phyloP scores from a whole-genome alignment of 1,284 basidiomycete species.

The Fistulina hepatica region DNA sequence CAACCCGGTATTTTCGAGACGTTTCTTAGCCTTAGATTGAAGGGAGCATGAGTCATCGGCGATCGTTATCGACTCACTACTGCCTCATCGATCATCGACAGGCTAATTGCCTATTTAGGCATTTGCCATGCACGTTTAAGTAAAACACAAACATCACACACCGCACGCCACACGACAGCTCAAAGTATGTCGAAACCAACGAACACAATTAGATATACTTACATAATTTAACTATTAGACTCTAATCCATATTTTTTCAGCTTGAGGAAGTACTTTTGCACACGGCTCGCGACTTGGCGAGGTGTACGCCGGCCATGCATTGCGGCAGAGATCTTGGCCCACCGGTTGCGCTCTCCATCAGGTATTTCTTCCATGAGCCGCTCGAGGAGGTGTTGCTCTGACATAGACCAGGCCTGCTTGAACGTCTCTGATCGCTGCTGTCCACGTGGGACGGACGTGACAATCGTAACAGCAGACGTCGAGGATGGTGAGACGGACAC shows the following conservation, averaged over 20 bases:
- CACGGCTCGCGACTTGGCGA: conserved; percentile 73
- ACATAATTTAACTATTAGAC: too few relatives aligned
- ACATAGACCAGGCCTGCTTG: conserved; percentile 64
- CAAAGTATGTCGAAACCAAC: too few relatives aligned
- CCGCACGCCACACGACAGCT: too few relatives aligned
- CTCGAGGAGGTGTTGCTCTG: conserved; percentile 66
- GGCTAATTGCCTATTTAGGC: too few relatives aligned
- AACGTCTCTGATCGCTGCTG: conserved; percentile 45
- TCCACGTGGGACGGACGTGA: background rate
- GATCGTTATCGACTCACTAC: too few relatives aligned
- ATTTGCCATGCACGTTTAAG: too few relatives aligned
- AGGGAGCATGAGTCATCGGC: too few relatives aligned
- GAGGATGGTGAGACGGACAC: background rate
- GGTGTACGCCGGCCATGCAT: conserved; percentile 68
- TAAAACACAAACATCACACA: too few relatives aligned
- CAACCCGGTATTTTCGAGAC: too few relatives aligned
- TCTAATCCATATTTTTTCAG: conserved; percentile 68
- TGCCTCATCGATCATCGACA: too few relatives aligned
- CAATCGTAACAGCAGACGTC: background rate
- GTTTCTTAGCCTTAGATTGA: too few relatives aligned
- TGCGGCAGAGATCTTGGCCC: conserved; percentile 67
- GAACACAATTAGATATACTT: too few relatives aligned
- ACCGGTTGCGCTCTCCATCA: conserved; percentile 68
- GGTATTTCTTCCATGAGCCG: conserved; percentile 62
- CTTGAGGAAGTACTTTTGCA: conserved; percentile 79